Base-by-base conservation (phyloP, 257 asterid genomes). In the Avicennia marina region DNA sequence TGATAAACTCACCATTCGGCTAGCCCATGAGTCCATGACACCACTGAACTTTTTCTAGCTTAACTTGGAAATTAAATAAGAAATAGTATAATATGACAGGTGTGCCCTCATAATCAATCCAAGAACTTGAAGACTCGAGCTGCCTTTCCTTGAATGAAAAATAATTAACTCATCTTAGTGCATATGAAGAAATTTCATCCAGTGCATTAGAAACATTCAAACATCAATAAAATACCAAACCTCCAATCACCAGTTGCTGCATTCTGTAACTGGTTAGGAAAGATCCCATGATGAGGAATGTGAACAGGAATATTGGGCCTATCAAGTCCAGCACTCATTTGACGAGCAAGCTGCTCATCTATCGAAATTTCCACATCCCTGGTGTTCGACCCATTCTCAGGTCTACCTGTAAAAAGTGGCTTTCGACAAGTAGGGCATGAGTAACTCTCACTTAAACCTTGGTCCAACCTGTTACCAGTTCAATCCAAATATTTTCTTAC, bases 361-460 rank as follows among this genome's bases (percentile, higher is more conserved):
- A 87, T 78, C n/a, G 93, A 82, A 63, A 72, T 70, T 26, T 78
- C 96, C 18, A 79, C 69, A 18, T 76, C 71, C 34, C 50, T 85
- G 15, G 74, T 67, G 48, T 67, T 78, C 7, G 60, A 78, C 63
- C 54, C 76, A 67, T 62, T 72, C 29, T 74, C 94, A 11, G 73
- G 41, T 67, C 90, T 72, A 72, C 80, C 81, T 2, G 77, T 53
- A 64, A 89, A 81, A 58, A 86, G 86, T 20, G 97, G 96, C 79
- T 90, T 90, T 65, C 97, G 88, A 75, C 97, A 90, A 56, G 95
- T 90, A 56, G 97, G 97, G 81, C 97, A 90, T 4, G 97, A 84
- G 72, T 84, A 87, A 62, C 83, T 87, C 84, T 90, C 97, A 60
- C 63, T 80, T 60, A 80, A 64, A 54, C 89, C 90, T 71, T 90